A percentile compares a stretch with the other conserved stretches of the same genome.
Conservation (phyloP, 164 flowering plant genomes). For the Berberis thunbergii region DNA sequence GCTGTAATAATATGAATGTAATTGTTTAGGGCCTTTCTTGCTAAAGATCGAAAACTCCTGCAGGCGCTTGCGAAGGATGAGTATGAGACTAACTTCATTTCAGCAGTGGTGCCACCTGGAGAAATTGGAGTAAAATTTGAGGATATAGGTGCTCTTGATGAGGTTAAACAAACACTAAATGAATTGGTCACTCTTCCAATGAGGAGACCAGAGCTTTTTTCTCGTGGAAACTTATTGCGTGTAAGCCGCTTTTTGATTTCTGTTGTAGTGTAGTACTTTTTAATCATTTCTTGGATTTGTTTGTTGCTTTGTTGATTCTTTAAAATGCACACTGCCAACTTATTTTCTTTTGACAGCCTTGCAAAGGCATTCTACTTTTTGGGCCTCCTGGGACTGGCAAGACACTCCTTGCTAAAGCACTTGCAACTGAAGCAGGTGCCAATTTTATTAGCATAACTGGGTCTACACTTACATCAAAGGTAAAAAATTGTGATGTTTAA, state of each 20-base stretch:
- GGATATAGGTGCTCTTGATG: constrained; percentile 98
- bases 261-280: neutral
- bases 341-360: constrained; percentile 52
- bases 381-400: constrained; percentile 99
- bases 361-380: constrained; percentile 97
- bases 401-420: constrained; percentile 98
- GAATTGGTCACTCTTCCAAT: constrained; percentile 98
- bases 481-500: constrained; percentile 7
- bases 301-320: neutral
- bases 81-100: constrained; percentile 88
- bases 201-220: constrained; percentile 93
- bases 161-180: constrained; percentile 82
- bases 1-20: neutral
- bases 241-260: constrained; percentile 26
- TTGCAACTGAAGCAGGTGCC: constrained; percentile 99
- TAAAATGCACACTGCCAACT: neutral
- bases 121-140: constrained; percentile 96
- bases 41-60: constrained; percentile 8
- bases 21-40: neutral
- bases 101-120: constrained; percentile 90
- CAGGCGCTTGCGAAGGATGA: constrained; percentile 97
- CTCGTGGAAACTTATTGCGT: constrained; percentile 87
- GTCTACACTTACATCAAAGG: constrained; percentile 97
- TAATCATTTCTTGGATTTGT: neutral
- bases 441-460: constrained; percentile 98